A percentile compares a stretch with the other conserved stretches of the same genome.
Conservation (phyloP, 495 filamentous ascomycete genomes). For the Xylaria intraflava region DNA sequence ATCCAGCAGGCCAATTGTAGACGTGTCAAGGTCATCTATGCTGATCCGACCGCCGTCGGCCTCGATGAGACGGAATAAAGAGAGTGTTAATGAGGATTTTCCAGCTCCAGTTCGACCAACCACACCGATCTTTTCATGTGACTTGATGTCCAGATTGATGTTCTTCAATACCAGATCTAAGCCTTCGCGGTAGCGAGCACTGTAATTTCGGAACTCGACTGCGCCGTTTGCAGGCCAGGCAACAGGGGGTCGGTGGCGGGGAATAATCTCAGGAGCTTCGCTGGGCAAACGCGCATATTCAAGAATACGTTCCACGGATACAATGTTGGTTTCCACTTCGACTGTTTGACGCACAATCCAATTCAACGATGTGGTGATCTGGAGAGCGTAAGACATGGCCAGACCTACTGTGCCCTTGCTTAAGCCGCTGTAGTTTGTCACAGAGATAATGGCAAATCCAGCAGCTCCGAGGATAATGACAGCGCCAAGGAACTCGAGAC, state of each 20-base stretch:
- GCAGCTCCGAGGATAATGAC: constrained; percentile 87
- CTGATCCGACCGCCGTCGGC: constrained; percentile 69
- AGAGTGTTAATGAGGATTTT: constrained; percentile 90
- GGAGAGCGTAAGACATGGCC: constrained; percentile 92
- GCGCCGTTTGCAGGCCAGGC: constrained; percentile 90
- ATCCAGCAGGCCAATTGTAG: constrained; percentile 82
- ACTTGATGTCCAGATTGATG: constrained; percentile 83
- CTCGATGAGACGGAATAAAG: constrained; percentile 95
- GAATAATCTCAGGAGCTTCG: constrained; percentile 92
- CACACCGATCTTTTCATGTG: constrained; percentile 96
- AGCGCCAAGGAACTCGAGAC: constrained; percentile 94
- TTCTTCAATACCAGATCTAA: constrained; percentile 90
- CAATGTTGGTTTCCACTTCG: constrained; percentile 98
- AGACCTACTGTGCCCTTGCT: constrained; percentile 81
- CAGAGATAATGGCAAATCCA: constrained; percentile 73
- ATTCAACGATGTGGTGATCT: constrained; percentile 97
- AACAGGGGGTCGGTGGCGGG: constrained; percentile 74
- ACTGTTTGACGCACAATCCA: constrained; percentile 99
- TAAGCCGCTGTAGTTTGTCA: constrained; percentile 60
- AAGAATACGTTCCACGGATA: constrained; percentile 94
- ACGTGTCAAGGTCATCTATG: constrained; percentile 85
- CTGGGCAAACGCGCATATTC: constrained; percentile 92
- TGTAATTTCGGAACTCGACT: constrained; percentile 89
- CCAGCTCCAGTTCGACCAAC: constrained; percentile 95
- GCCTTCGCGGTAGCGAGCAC: constrained; percentile 81